Evolutionary conservation across 2,329 filamentous ascomycete genomes (phyloP).

Genomic region (Ophiostoma ulmi): DNA sequence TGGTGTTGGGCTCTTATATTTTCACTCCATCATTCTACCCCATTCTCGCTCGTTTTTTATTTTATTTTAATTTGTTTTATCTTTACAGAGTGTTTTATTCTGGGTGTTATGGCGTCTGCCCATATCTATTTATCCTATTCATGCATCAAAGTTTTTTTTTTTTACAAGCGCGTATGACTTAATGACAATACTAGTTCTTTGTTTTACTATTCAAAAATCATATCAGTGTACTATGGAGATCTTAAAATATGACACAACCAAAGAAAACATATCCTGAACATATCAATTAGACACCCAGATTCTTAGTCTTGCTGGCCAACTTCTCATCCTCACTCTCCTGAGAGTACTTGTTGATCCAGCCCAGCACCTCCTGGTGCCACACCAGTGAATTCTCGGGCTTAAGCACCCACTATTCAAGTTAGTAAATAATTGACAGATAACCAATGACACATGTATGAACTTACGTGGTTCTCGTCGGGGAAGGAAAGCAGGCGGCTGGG

Average conservation of each 20-base stretch:
- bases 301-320: neutral
- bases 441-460: conserved; percentile 40
- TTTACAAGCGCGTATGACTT: neutral
- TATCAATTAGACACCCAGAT: neutral
- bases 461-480: conserved; percentile 61
- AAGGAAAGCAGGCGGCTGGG: conserved; percentile 77
- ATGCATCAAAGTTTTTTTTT: neutral
- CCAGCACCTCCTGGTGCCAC: conserved; percentile 82
- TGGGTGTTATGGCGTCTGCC: neutral
- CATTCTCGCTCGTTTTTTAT: no score
- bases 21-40: no score
- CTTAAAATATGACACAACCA: no score
- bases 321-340: conserved; percentile 31
- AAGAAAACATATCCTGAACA: neutral
- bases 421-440: neutral
- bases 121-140: no score
- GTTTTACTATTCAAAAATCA: neutral
- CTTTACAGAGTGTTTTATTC: neutral
- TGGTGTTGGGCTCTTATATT: no score
- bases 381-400: conserved; percentile 87
- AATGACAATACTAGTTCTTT: no score
- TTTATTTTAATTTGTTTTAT: no score
- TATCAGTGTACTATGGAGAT: no score
- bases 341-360: conserved; percentile 65
- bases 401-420: conserved; percentile 59